A percentile compares a stretch with the other conserved stretches of the same genome.
Conservation (phyloP, 2,329 filamentous ascomycete species). For the Hymenoscyphus fraxineus region DNA sequence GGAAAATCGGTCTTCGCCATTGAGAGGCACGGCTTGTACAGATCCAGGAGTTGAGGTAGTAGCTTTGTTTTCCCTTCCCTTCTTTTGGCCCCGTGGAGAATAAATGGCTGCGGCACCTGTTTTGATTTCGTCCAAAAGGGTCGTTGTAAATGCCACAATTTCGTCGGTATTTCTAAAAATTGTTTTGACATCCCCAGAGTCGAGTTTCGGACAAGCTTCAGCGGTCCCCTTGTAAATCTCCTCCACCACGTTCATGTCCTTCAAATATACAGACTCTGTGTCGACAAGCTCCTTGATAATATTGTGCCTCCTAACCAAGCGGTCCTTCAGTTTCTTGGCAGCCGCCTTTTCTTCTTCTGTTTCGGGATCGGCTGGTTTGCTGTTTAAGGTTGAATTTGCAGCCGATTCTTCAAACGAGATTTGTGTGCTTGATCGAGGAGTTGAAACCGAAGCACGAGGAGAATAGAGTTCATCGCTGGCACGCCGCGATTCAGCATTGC, state of each 20-base stretch:
- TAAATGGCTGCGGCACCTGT: conserved; percentile 77
- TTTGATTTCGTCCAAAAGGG: conserved; percentile 76
- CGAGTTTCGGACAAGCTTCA: conserved; percentile 73
- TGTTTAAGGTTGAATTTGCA: conserved; percentile 9
- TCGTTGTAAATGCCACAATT: conserved; percentile 79
- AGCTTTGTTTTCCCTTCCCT: conserved; percentile 40
- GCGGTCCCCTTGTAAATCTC: conserved; percentile 97
- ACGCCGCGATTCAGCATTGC: conserved; percentile 29
- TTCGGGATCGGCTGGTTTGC: conserved; percentile 8
- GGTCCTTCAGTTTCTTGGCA: conserved; percentile 57
- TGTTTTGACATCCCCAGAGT: conserved; percentile 77
- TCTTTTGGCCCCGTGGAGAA: conserved; percentile 45
- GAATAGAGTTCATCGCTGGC: conserved; percentile 33
- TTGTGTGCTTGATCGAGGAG: conserved; percentile 33
- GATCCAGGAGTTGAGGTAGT: conserved; percentile 13
- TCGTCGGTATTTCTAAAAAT: conserved; percentile 93
- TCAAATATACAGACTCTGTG: conserved; percentile 85
- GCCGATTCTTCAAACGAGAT: conserved; percentile 28
- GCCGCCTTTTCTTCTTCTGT: conserved; percentile 40
- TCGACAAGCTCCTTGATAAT: conserved; percentile 90
- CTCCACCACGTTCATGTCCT: conserved; percentile 95
- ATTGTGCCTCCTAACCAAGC: conserved; percentile 75
- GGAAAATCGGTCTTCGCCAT: conserved; percentile 23
- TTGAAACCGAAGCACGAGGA: conserved; percentile 30
- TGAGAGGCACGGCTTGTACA: conserved; percentile 11